A percentile compares a stretch with the other conserved stretches of the same genome.
Conservation (phyloP, 495 filamentous ascomycete genomes). For the Cairneyella variabilis region DNA sequence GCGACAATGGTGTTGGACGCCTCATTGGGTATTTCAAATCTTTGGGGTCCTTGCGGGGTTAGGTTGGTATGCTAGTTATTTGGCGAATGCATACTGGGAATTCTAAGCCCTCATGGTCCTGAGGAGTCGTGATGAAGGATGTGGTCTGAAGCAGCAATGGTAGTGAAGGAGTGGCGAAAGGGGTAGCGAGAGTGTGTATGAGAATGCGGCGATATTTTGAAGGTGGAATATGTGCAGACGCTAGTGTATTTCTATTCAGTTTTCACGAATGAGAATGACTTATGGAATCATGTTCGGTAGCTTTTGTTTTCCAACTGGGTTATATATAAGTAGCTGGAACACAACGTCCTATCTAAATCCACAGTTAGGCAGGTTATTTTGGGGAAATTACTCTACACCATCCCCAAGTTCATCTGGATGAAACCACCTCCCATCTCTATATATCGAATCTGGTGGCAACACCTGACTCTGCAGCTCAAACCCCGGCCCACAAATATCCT, state of each 20-base stretch:
- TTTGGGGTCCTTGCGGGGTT: slow-evolving; percentile 22
- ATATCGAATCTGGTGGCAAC: slow-evolving; percentile 14
- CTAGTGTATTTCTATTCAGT: no score
- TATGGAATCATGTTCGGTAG: background rate
- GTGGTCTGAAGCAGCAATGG: background rate
- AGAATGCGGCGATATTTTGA: no score
- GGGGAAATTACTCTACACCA: no score
- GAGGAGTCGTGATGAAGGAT: background rate
- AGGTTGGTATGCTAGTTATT: slow-evolving; percentile 20
- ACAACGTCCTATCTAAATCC: no score
- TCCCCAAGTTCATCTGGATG: slow-evolving; percentile 21
- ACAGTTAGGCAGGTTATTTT: no score
- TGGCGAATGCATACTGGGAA: slow-evolving; percentile 29
- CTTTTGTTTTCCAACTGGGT: background rate
- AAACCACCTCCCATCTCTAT: slow-evolving; percentile 18
- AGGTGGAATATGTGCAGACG: no score
- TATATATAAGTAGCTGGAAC: no score
- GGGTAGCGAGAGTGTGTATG: no score
- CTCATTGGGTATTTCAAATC: slow-evolving; percentile 22
- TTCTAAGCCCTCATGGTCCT: no score
- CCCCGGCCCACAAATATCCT: slow-evolving; percentile 30
- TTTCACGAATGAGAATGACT: no score
- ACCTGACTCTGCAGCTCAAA: slow-evolving; percentile 22
- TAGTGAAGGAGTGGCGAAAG: background rate
- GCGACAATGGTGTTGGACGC: slow-evolving; percentile 15